Evolutionary conservation across 2,329 filamentous ascomycete species (phyloP), one percentile per base, ranked within the genome.

Genomic region (Aspergillus neotritici): DNA sequence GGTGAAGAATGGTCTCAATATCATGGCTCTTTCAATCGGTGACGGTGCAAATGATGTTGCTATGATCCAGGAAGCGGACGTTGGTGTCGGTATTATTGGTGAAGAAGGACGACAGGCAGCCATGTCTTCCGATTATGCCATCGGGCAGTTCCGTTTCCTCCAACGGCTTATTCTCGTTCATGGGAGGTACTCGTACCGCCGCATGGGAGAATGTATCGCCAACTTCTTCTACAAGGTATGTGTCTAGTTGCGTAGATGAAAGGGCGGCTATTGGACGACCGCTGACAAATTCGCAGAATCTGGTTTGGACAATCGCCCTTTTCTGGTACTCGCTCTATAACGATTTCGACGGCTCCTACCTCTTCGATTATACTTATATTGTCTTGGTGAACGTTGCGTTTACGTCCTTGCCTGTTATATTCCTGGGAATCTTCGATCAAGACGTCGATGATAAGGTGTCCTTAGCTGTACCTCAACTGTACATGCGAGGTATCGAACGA

Each of bases 251-350:
- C 6, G 7, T 25, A 8, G 9, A 2, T 9, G 7, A 25, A 25
- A 25, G 5, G 15, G 5, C 13, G 9, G 4, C n/a, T 4, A 29
- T 42, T 33, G 7, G 17, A 33, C 4, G 15, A 32, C 47, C 6
- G 21, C 21, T 58, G 7, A 51, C 43, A 34, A 21, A 6, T 17
- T 31, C 3, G 14, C 54, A 83, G 84, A 98, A 97, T 73, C 86
- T 98, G 68, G 85, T 97, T 40, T 98, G 93, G 93, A 93, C 88
- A 1, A 91, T 96, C 62, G 80, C 85, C 34, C 86, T 98, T 46
- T 96, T 97, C 77, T 97, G 91, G 91, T 98, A 87, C 68, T 89
- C 94, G 64, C 87, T 95, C 42, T 98, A 86, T 69, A 88, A 86
- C 74, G 85, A 94, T 69, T 96, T 94, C 65, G 93, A 98, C 71